Conservation (phyloP, 805 yeast species). For the Yamadazyma sp. region DNA sequence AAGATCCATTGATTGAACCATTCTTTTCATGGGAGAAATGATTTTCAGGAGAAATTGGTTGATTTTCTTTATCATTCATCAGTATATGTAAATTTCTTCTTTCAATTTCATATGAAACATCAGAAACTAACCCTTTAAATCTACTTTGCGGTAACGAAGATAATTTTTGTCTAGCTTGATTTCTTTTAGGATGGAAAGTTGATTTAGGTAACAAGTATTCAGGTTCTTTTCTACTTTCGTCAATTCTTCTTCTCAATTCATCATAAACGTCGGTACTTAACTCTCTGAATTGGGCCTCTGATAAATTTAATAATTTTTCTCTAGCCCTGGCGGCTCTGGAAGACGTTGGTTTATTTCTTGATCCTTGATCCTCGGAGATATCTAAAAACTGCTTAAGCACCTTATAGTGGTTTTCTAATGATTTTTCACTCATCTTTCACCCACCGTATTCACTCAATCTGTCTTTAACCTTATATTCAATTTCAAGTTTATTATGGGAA, state of each 20-base stretch:
- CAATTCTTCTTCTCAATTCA: constrained; percentile 78
- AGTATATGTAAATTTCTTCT: constrained; percentile 57
- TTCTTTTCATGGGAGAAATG: too few relatives aligned
- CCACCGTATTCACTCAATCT: too few relatives aligned
- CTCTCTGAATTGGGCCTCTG: constrained; percentile 81
- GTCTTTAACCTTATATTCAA: too few relatives aligned
- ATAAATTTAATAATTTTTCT: constrained; percentile 76
- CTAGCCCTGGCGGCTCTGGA: constrained; percentile 79
- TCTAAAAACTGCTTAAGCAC: constrained; percentile 51
- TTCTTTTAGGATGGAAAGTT: constrained; percentile 86
- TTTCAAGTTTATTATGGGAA: too few relatives aligned
- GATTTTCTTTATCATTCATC: constrained; percentile 3
- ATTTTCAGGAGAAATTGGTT: background rate
- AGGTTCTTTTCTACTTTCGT: constrained; percentile 55
- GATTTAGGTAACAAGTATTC: constrained; percentile 66
- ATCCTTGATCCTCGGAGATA: constrained; percentile 43
- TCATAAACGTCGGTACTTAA: constrained; percentile 93
- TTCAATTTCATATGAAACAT: constrained; percentile 82
- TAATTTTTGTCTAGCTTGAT: constrained; percentile 90
- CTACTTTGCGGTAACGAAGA: constrained; percentile 78
- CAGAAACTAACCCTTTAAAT: constrained; percentile 87
- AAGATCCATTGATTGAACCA: too few relatives aligned
- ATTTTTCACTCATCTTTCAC: constrained; percentile 33
- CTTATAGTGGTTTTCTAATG: constrained; percentile 44
- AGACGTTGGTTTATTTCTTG: constrained; percentile 41